Base-by-base conservation (phyloP, 2,329 filamentous ascomycete species). In the Epichloe sylvatica region DNA sequence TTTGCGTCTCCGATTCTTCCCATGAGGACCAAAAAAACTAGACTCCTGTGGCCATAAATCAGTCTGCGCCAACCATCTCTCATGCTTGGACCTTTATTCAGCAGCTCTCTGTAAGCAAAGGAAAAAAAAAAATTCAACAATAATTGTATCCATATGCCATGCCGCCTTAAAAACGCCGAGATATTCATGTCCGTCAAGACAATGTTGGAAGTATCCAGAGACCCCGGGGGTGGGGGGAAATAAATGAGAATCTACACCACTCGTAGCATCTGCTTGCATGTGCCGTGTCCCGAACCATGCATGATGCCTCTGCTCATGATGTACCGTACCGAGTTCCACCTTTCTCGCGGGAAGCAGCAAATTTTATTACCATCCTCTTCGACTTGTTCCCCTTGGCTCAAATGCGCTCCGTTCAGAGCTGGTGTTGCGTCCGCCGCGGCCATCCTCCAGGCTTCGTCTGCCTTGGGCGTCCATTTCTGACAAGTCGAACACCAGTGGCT, bases 401-500 rank as follows among this genome's bases (percentile, higher is more conserved):
- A 67, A 73, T 15, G 60, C 60, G 43, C 61, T 63, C 49, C 67
- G 63, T 33, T 71, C 63, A 23, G 64, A 59, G 17, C 66, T 72
- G 47, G 67, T 64, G 51, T 67, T 66, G 21, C 62, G 61, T 30
- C 65, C 63, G 3, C 67, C 64, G 41, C 68, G 63, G 1, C 64
- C 66, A 53, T 81, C 78, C 55, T 83, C 79, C 7, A 81, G 62
- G 55, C 77, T 82, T 53, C 76, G 71, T 53, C 78, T 69, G 42
- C 74, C 73, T 50, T 74, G 72, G 17, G 75, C 70, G 55, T 80
- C 80, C 60, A 86, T 76, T 62, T 87, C 83, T 36, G 80, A 84
- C 72, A 87, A 79, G 54, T 83, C 80, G 63, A 87, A 87, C 9
- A 87, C 71, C 9, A 87, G 64, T 0, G 80, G 81, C 58, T 87